These are phyloP conservation scores for Ensete ventricosum DNA, from an alignment of 176 grass and related monocot genomes.

Conservation along the genomic window DNA sequence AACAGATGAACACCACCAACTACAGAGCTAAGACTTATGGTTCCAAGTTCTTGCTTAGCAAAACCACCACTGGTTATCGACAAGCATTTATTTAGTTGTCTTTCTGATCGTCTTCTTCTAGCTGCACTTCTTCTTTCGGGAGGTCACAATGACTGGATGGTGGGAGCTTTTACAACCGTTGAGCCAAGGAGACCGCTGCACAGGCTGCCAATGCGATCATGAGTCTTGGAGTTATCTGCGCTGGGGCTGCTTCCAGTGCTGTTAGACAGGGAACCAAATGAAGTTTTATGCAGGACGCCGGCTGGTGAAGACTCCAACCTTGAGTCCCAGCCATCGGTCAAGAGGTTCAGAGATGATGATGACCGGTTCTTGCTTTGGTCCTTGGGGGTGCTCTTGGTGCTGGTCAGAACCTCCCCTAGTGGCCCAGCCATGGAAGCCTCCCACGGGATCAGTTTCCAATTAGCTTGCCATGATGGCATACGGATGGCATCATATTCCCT, in stretches of 20 bases:
- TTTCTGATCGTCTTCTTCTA: background rate
- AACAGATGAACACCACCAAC: too few relatives aligned
- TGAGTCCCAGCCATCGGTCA: conserved; percentile 37
- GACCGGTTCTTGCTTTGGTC: conserved; percentile 42
- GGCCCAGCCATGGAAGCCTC: conserved; percentile 77
- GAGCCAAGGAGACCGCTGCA: conserved; percentile 26
- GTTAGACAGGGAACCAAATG: conserved; percentile 37
- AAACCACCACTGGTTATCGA: background rate
- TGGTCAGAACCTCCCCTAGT: conserved; percentile 68
- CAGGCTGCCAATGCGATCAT: conserved; percentile 1
- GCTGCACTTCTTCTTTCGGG: background rate
- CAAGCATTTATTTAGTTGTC: background rate
- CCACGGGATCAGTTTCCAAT: conserved; percentile 36
- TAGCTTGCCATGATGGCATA: conserved; percentile 6
- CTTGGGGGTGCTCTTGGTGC: conserved; percentile 13
- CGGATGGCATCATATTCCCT: conserved; percentile 31
- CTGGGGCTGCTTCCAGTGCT: conserved; percentile 36
- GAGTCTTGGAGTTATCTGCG: conserved; percentile 28
- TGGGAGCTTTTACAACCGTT: conserved; percentile 2
- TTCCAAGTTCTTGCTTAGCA: background rate
- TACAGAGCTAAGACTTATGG: background rate
- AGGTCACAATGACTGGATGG: background rate
- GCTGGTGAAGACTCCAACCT: conserved; percentile 39
- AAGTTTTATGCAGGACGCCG: conserved; percentile 41
- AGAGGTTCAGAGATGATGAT: conserved; percentile 31